phyloP scores from a whole-genome alignment of 768 basidiomycete species.

The Collybiopsis confluens region DNA sequence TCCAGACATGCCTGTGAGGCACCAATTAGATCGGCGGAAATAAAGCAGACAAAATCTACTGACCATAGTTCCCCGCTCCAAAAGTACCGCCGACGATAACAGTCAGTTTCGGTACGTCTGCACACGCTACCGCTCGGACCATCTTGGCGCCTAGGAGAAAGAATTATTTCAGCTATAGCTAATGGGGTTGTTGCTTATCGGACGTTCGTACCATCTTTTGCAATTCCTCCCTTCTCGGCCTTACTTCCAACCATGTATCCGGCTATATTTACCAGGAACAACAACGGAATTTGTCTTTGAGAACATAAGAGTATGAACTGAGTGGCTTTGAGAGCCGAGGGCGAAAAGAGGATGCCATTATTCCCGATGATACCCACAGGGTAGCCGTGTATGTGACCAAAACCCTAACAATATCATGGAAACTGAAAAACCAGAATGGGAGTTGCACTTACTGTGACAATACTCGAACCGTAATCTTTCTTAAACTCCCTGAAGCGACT shows the following conservation, averaged over 20 bases:
- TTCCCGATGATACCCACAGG: constrained; percentile 91
- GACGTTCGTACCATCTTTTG: constrained; percentile 65
- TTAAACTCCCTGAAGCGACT: constrained; percentile 94
- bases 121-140: constrained; percentile 92
- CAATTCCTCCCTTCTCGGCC: constrained; percentile 91
- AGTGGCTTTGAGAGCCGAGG: constrained; percentile 89
- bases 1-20: constrained; percentile 79
- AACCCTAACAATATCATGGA: constrained; percentile 51
- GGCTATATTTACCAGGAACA: constrained; percentile 96
- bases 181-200: not conserved
- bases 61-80: constrained; percentile 93
- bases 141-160: constrained; percentile 76
- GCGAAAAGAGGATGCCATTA: constrained; percentile 92
- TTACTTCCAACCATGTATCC: constrained; percentile 97
- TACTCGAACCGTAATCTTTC: constrained; percentile 88
- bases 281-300: constrained; percentile 81
- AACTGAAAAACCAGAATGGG: not conserved
- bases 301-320: constrained; percentile 95
- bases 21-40: constrained; percentile 5
- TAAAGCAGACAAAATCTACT: constrained; percentile 15
- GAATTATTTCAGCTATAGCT: not conserved
- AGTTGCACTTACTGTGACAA: constrained; percentile 62
- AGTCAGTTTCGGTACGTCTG: constrained; percentile 91
- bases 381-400: constrained; percentile 84
- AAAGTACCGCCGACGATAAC: constrained; percentile 92